phyloP scores from a whole-genome alignment of 805 yeast genomes.

The Starmera dryadoides region DNA sequence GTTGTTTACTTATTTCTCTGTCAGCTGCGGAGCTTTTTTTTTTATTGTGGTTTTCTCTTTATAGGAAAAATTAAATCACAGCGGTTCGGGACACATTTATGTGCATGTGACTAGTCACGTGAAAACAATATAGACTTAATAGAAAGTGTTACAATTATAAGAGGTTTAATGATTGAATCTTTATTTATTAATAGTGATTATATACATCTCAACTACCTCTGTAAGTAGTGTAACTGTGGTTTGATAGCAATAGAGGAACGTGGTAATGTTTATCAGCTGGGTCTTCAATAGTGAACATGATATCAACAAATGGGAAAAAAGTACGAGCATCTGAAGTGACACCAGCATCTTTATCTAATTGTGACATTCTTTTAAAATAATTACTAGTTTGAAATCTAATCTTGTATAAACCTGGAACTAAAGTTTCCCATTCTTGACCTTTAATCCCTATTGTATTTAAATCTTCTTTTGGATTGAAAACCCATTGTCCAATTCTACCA shows the following conservation, averaged over 20 bases:
- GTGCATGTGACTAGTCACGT: too few relatives aligned
- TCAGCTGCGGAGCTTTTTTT: too few relatives aligned
- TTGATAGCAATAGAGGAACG: slow-evolving; percentile 77
- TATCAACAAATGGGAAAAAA: slow-evolving; percentile 86
- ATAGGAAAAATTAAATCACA: too few relatives aligned
- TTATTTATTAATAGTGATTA: too few relatives aligned
- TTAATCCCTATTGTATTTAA: slow-evolving; percentile 24
- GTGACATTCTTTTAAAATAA: slow-evolving; percentile 38
- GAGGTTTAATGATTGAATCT: too few relatives aligned
- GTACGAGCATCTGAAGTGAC: slow-evolving; percentile 32
- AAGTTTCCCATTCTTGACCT: slow-evolving; percentile 32
- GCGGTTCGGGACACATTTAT: too few relatives aligned
- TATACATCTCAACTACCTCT: slow-evolving; percentile 57
- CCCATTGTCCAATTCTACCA: slow-evolving; percentile 76
- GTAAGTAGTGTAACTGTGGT: slow-evolving; percentile 85
- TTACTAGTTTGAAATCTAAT: slow-evolving; percentile 71
- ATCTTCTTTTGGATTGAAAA: slow-evolving; percentile 30
- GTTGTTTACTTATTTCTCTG: too few relatives aligned
- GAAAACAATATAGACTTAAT: too few relatives aligned
- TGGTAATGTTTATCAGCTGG: slow-evolving; percentile 82
- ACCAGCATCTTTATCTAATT: slow-evolving; percentile 15
- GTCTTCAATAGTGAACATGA: slow-evolving; percentile 56
- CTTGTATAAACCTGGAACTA: slow-evolving; percentile 62
- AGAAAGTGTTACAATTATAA: too few relatives aligned
- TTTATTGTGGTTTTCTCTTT: too few relatives aligned